A percentile compares a stretch with the other conserved stretches of the same genome.
Evolutionary conservation across 164 flowering plant species (phyloP).

Genomic region (Stephania japonica): DNA sequence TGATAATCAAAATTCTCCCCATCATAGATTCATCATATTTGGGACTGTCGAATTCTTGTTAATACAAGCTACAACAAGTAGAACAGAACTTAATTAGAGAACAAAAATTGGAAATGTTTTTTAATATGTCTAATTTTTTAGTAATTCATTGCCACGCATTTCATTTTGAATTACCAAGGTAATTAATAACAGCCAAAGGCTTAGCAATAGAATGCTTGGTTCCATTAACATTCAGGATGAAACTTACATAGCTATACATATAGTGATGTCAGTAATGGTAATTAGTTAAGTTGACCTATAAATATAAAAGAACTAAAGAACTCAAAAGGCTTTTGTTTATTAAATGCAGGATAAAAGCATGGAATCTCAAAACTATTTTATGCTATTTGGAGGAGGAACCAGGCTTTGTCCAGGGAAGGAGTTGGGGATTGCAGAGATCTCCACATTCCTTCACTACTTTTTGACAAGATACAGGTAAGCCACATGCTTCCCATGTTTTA

Average conservation of each 20-base stretch:
- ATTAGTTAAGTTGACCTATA: neutral
- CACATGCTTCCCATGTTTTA: neutral
- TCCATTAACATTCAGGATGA: neutral
- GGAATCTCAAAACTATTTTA: slow-evolving; percentile 50
- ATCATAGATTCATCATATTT: neutral
- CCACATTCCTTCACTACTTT: slow-evolving; percentile 78
- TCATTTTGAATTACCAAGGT: neutral
- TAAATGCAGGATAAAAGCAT: slow-evolving; percentile 50
- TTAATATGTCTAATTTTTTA: neutral
- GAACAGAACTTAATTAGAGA: neutral
- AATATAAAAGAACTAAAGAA: neutral
- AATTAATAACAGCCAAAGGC: neutral
- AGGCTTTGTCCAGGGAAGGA: slow-evolving; percentile 94
- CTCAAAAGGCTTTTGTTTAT: neutral
- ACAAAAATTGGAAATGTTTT: neutral
- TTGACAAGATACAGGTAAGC: slow-evolving; percentile 72
- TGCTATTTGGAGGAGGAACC: slow-evolving; percentile 80
- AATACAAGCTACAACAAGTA: no score
- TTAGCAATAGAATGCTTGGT: neutral
- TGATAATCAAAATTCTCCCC: slow-evolving; percentile 12
- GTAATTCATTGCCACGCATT: neutral
- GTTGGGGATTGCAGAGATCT: slow-evolving; percentile 64
- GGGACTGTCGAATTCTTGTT: neutral
- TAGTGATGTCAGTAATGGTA: neutral
- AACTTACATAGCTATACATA: no score